These are phyloP conservation scores for Aspergillus alliaceus DNA, from an alignment of 2,329 filamentous ascomycete genomes.

Conservation along the genomic window DNA sequence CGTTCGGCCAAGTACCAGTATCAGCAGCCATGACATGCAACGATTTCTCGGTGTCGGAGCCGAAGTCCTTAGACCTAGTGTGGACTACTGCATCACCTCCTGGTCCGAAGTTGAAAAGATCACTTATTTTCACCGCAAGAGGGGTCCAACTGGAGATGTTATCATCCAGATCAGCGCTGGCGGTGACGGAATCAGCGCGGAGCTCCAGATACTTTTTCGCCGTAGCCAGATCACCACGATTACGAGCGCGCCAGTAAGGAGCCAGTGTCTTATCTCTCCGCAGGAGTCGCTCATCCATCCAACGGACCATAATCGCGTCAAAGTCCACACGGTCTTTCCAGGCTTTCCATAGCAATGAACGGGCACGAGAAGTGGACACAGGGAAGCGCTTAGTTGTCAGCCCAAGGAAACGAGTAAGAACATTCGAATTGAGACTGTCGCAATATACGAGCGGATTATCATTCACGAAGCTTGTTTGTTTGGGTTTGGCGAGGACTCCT, in stretches of 20 bases:
- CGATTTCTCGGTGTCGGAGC: slow-evolving; percentile 48
- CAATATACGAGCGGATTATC: slow-evolving; percentile 56
- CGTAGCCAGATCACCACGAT: slow-evolving; percentile 42
- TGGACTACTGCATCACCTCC: slow-evolving; percentile 55
- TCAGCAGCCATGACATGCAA: slow-evolving; percentile 55
- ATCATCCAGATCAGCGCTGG: slow-evolving; percentile 52
- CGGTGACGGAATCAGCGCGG: slow-evolving; percentile 52
- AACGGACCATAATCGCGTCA: slow-evolving; percentile 51
- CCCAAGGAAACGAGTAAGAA: slow-evolving; percentile 32
- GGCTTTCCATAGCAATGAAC: slow-evolving; percentile 52
- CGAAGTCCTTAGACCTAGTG: slow-evolving; percentile 50
- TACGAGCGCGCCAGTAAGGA: slow-evolving; percentile 48
- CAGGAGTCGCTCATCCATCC: slow-evolving; percentile 52
- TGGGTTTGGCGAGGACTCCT: slow-evolving; percentile 45
- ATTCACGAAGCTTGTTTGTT: slow-evolving; percentile 44
- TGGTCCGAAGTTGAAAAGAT: slow-evolving; percentile 53
- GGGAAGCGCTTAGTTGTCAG: slow-evolving; percentile 36
- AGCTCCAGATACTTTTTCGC: slow-evolving; percentile 47
- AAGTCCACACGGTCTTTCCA: slow-evolving; percentile 50
- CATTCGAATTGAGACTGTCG: slow-evolving; percentile 37
- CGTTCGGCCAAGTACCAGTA: slow-evolving; percentile 55
- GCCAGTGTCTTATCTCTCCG: slow-evolving; percentile 47
- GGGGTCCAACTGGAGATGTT: slow-evolving; percentile 55
- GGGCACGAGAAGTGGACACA: slow-evolving; percentile 49
- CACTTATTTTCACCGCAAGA: slow-evolving; percentile 52